Base-by-base conservation (phyloP, 768 basidiomycete species). In the Trametes maxima region DNA sequence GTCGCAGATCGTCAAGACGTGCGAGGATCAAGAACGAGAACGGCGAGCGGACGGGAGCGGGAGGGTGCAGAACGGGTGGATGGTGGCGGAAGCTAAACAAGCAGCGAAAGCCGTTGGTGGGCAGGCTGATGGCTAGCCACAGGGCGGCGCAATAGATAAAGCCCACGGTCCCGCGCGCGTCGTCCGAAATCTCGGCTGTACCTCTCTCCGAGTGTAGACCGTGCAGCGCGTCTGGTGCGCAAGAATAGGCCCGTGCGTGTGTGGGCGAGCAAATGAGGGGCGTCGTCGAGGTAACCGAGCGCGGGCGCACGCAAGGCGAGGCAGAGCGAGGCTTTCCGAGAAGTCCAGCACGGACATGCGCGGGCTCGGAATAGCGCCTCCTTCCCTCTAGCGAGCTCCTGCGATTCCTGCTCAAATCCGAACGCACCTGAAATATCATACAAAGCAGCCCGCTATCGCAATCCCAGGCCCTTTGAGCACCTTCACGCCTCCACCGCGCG, bases 81-180 rank as follows among this genome's bases (percentile, higher is more conserved):
- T 59, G 50, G 51, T 59, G 50, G 58, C 48, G 58, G 58, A 37
- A 51, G 44, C 35, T 10, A 28, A 51, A 39, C 19, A 25, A 53
- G 51, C 13, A 35, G 17, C 14, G 17, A 19, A 35, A 21, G 33
- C 35, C 42, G 25, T 44, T 43, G 47, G 21, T 19, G 19, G 5
- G 42, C 45, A 25, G 21, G 37, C 35, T 54, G 59, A 60, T 60
- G 45, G n/a, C n/a, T 37, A 35, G 55, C 36, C 55, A 49, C 47
- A 33, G 25, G 47, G n/a, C 28, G 40, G n/a, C 25, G 19, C 33
- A 28, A 49, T 49, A 35, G 47, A 49, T 49, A 49, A 33, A 33
- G 19, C 21, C 45, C n/a, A 33, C 28, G 28, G 28, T 24, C 21
- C 21, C 13, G 21, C 25, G 25, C 28, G 47, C 7, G 22, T 24